phyloP scores from a whole-genome alignment of 495 filamentous ascomycete genomes.

The Trichoderma gamsii region DNA sequence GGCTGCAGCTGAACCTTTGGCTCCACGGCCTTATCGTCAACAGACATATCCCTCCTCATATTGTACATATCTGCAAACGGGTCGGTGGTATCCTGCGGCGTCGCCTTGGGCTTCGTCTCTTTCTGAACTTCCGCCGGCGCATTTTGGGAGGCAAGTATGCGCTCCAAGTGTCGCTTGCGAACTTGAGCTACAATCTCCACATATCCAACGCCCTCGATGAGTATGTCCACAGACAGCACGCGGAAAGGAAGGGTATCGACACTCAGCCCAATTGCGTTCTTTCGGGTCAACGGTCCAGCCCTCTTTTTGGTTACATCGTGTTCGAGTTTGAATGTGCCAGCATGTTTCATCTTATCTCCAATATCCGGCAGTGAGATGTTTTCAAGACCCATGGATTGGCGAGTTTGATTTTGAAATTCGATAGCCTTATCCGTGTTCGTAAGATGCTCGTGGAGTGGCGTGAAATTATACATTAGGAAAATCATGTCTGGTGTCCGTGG shows the following conservation, averaged over 20 bases:
- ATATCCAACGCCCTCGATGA: slow-evolving; percentile 91
- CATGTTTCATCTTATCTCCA: slow-evolving; percentile 52
- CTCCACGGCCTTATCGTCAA: slow-evolving; percentile 2
- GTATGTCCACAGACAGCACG: slow-evolving; percentile 71
- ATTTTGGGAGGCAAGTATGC: slow-evolving; percentile 14
- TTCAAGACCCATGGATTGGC: slow-evolving; percentile 45
- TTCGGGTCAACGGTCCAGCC: slow-evolving; percentile 53
- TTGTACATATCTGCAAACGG: slow-evolving; percentile 8
- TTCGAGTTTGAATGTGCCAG: slow-evolving; percentile 66
- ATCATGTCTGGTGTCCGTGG: slow-evolving; percentile 56
- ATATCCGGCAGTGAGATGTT: slow-evolving; percentile 54
- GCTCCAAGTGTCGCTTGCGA: slow-evolving; percentile 44
- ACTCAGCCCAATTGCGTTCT: slow-evolving; percentile 46
- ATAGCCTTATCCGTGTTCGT: slow-evolving; percentile 74
- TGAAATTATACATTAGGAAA: slow-evolving; percentile 72
- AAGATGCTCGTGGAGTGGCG: slow-evolving; percentile 64
- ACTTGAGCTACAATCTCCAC: slow-evolving; percentile 82
- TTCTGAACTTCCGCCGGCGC: slow-evolving; percentile 17
- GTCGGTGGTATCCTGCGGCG: slow-evolving; percentile 16
- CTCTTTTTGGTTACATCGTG: slow-evolving; percentile 76
- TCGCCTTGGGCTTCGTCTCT: too few relatives aligned
- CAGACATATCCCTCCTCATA: neutral
- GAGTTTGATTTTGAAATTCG: slow-evolving; percentile 52
- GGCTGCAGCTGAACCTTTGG: neutral
- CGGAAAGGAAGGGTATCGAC: slow-evolving; percentile 64